These are phyloP conservation scores for Gloeopeniophorella convolvens DNA, from an alignment of 768 basidiomycete genomes.

Conservation along the genomic window DNA sequence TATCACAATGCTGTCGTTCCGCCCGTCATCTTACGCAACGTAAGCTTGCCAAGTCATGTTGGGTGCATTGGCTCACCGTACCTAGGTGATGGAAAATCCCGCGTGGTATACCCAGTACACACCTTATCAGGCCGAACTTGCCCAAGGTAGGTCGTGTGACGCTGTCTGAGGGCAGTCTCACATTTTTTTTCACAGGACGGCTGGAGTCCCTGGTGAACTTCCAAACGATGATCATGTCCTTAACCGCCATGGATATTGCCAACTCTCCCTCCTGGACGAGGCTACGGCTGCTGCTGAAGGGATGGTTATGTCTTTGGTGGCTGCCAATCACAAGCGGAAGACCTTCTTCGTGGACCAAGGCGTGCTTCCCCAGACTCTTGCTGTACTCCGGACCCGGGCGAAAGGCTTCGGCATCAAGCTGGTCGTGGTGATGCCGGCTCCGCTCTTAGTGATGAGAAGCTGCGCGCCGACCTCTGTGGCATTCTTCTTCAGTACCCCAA, in stretches of 20 bases:
- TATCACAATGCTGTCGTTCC: conserved; percentile 94
- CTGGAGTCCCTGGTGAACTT: conserved; percentile 95
- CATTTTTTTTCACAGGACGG: conserved; percentile 52
- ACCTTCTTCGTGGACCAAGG: conserved; percentile 81
- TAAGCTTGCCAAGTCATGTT: conserved; percentile 29
- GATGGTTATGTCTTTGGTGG: conserved; percentile 90
- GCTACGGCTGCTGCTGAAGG: conserved; percentile 92
- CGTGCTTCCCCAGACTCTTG: conserved; percentile 83
- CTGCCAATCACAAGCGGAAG: conserved; percentile 61
- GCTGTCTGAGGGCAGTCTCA: background rate
- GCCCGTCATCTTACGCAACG: conserved; percentile 91
- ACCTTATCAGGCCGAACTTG: conserved; percentile 94
- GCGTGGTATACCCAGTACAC: conserved; percentile 98
- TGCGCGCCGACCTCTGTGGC: conserved; percentile 69
- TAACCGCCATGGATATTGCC: conserved; percentile 92
- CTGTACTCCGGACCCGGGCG: conserved; percentile 85
- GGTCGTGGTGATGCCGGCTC: conserved; percentile 55
- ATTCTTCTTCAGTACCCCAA: conserved; percentile 93
- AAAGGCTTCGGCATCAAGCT: conserved; percentile 91
- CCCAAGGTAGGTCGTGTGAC: conserved; percentile 64
- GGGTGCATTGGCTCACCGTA: background rate
- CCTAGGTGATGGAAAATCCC: conserved; percentile 85
- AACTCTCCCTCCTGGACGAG: conserved; percentile 96
- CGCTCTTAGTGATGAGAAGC: conserved; percentile 43
- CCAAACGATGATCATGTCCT: conserved; percentile 92